Conservation (phyloP, 2,329 filamentous ascomycete genomes). For the Metarhizium humberi region DNA sequence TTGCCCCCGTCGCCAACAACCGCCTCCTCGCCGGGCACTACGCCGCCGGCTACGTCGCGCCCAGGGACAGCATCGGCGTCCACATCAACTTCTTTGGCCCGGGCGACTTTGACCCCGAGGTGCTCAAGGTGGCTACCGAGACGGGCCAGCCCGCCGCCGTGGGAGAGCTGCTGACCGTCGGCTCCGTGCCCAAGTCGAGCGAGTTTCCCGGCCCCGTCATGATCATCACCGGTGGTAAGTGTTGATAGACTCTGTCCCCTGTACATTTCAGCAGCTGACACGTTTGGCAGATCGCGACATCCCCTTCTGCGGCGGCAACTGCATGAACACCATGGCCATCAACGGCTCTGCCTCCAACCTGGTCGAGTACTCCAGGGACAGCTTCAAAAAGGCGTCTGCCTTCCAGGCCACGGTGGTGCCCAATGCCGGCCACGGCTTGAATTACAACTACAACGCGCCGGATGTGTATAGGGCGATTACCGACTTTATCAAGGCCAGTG, state of each 20-base stretch:
- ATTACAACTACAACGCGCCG: conserved; percentile 29
- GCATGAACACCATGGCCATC: conserved; percentile 32
- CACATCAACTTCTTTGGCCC: conserved; percentile 45
- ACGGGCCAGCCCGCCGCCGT: conserved; percentile 47
- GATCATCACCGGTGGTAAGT: conserved; percentile 46
- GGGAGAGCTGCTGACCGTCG: conserved; percentile 51
- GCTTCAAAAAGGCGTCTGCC: conserved; percentile 33
- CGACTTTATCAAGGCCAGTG: conserved; percentile 18
- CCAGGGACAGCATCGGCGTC: conserved; percentile 34
- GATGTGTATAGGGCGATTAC: conserved; percentile 26
- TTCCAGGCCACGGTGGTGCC: conserved; percentile 48
- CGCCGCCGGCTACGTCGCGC: conserved; percentile 42
- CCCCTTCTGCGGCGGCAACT: conserved; percentile 55
- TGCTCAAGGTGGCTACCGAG: conserved; percentile 35
- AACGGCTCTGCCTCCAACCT: conserved; percentile 27
- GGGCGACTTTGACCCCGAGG: conserved; percentile 42
- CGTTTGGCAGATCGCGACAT: conserved; percentile 31
- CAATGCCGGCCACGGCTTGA: conserved; percentile 41
- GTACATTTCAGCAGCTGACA: background rate
- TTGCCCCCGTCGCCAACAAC: conserved; percentile 30
- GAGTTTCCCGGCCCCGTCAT: conserved; percentile 44
- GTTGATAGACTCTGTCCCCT: too few relatives aligned
- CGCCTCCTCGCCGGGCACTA: conserved; percentile 20
- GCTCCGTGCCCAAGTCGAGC: conserved; percentile 22
- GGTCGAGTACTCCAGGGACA: conserved; percentile 28